phyloP scores from a whole-genome alignment of 352 stramenopile genomes.

The Globisporangium middletonii region DNA sequence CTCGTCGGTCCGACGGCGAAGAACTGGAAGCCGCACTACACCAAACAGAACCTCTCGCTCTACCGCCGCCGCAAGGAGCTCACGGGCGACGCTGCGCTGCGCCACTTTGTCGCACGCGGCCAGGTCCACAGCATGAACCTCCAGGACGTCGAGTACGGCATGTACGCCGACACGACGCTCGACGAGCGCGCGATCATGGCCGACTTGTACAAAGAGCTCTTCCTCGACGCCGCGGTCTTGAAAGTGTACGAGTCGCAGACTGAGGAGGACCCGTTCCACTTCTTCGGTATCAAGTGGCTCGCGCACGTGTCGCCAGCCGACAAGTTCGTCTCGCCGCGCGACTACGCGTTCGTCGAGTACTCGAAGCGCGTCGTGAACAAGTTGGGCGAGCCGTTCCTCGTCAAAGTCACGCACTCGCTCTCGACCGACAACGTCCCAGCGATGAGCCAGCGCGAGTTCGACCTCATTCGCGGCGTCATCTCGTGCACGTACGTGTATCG shows the following conservation, averaged over 20 bases:
- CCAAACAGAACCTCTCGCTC: constrained; percentile 39
- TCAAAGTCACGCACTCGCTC: constrained; percentile 40
- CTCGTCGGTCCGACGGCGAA: constrained; percentile 25
- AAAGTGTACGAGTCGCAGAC: constrained; percentile 31
- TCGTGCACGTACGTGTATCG: constrained; percentile 40
- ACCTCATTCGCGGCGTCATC: constrained; percentile 33
- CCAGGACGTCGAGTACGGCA: constrained; percentile 43
- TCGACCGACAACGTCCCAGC: constrained; percentile 21
- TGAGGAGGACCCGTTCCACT: constrained; percentile 33
- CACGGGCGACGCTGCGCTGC: constrained; percentile 16
- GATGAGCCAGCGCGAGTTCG: constrained; percentile 39
- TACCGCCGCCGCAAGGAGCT: constrained; percentile 41
- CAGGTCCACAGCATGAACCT: constrained; percentile 42
- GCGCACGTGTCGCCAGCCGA: constrained; percentile 32
- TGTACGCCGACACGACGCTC: constrained; percentile 39
- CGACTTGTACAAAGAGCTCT: constrained; percentile 33
- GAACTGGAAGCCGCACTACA: constrained; percentile 51
- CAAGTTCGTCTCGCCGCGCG: constrained; percentile 44
- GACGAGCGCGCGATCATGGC: constrained; percentile 44
- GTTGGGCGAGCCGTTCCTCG: constrained; percentile 30
- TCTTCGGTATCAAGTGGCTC: constrained; percentile 48
- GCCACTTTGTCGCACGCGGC: constrained; percentile 38
- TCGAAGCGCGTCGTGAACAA: constrained; percentile 25
- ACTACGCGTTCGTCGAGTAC: constrained; percentile 46
- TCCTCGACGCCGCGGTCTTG: constrained; percentile 37